Evolutionary conservation across 768 basidiomycete genomes (phyloP), one percentile per base, ranked within the genome.

Genomic region (Pleurotus citrinopileatus): DNA sequence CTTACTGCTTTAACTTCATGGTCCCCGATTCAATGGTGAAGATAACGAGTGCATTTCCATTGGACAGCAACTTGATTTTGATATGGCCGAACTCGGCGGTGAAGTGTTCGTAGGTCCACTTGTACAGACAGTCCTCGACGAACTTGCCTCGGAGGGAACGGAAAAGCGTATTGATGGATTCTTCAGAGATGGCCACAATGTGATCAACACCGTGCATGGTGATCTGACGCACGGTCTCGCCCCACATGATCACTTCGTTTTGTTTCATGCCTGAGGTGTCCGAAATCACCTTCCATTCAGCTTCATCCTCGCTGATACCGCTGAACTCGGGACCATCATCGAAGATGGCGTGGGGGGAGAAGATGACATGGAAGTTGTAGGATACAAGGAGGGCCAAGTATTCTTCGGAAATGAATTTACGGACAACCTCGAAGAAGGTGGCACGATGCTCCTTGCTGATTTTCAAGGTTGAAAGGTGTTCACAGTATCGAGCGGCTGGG

Each of bases 111-210:
- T 40, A 40, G 15, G 17, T 43, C 28, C 27, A 50, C 22, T 50
- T 50, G 32, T 12, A 15, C 20, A 36, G 15, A 19, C 32, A 50
- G 6, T 50, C 47, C 8, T 44, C 43, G 5, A 19, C 10, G 32
- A 19, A 17, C 37, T 54, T 7, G 19, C 3, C 5, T 13, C 20
- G 23, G 55, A 52, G 42, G 10, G 34, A 48, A 8, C 15, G 13
- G 53, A 54, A 57, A 13, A 57, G 37, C 2, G 38, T 25, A 27
- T 55, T 54, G 54, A 58, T 55, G 15, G 54, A 51, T 22, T 27
- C 54, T 47, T 58, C 54, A 15, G 57, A 58, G 44, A 58, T 34
- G 3, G 57, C 48, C 20, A 52, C 4, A 8, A 58, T 28, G 23
- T 51, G 53, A 25, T 58, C 57, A 27, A 37, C 56, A 20, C 53